phyloP scores from a whole-genome alignment of 164 flowering plant species.

The Berberis thunbergii region DNA sequence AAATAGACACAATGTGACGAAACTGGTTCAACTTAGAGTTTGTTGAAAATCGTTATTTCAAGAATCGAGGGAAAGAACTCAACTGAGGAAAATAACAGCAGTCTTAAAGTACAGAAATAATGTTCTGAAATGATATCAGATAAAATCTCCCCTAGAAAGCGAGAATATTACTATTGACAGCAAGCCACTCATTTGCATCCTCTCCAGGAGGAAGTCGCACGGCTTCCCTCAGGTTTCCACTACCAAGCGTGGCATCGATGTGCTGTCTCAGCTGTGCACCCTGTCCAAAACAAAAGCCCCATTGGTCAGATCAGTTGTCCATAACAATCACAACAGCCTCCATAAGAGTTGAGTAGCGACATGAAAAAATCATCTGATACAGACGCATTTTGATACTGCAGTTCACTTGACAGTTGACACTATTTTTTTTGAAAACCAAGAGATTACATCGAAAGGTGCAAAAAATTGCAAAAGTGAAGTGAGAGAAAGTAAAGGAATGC shows the following conservation, averaged over 20 bases:
- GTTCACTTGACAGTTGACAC: no score
- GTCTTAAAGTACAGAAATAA: background rate
- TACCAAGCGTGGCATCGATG: constrained; percentile 99
- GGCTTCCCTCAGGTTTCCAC: constrained; percentile 99
- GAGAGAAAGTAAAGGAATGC: no score
- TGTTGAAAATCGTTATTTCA: background rate
- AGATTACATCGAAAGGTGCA: no score
- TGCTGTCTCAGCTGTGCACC: constrained; percentile 96
- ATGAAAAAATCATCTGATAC: background rate
- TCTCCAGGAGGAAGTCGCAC: constrained; percentile 99
- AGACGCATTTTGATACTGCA: no score
- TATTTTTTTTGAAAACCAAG: no score
- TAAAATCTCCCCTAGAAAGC: constrained; percentile 1
- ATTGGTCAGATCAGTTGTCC: background rate
- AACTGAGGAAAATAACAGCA: background rate
- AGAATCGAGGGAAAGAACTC: background rate
- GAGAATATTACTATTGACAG: constrained; percentile 86
- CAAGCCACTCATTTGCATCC: constrained; percentile 98
- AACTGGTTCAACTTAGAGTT: constrained; percentile 14
- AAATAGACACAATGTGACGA: constrained; percentile 23
- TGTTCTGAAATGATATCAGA: background rate
- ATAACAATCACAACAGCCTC: background rate
- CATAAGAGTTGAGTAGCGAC: background rate
- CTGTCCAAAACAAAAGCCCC: constrained; percentile 27
- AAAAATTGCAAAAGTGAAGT: no score